Evolutionary conservation across 441 rosid genomes (phyloP).

Genomic region (Aleurites moluccanus): DNA sequence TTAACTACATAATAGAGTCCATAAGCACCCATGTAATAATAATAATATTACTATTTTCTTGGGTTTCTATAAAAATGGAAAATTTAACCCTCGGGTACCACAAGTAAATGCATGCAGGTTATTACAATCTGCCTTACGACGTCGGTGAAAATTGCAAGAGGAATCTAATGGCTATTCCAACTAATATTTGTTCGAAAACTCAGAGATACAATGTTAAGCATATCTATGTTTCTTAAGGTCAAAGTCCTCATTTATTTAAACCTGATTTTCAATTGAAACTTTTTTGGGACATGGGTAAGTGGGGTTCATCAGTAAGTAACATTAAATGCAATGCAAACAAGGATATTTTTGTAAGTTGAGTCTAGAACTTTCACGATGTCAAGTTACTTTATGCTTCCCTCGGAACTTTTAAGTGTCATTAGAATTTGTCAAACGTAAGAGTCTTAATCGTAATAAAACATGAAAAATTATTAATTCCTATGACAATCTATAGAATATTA

Average conservation of each 20-base stretch:
- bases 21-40: too few species aligned
- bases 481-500: neutral
- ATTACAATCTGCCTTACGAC: too few species aligned
- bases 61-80: too few species aligned
- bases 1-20: too few species aligned
- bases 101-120: too few species aligned
- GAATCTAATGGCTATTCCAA: neutral
- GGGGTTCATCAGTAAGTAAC: too few species aligned
- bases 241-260: neutral
- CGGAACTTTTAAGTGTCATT: too few species aligned
- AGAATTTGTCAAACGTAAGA: neutral
- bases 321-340: neutral
- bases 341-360: neutral
- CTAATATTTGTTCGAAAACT: neutral
- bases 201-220: neutral
- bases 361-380: neutral
- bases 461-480: neutral
- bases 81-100: too few species aligned
- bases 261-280: neutral
- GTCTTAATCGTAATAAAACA: neutral
- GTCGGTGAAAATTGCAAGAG: too few species aligned
- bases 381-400: neutral
- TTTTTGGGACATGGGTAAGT: neutral
- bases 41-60: too few species aligned
- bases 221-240: neutral